Conservation (phyloP, 2,329 filamentous ascomycete species). For the Colletotrichum lupini region DNA sequence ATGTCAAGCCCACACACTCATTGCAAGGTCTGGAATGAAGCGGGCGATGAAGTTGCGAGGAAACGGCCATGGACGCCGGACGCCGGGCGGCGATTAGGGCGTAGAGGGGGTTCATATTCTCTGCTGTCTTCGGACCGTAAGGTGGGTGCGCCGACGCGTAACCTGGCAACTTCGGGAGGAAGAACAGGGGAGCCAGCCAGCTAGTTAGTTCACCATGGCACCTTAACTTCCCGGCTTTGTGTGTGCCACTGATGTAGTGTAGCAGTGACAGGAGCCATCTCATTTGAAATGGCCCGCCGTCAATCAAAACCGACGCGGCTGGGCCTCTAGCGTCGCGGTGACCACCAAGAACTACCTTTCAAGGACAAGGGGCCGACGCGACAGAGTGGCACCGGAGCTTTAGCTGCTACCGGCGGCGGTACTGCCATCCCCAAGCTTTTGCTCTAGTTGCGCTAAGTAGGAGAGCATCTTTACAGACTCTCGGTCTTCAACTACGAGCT, state of each 20-base stretch:
- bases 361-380: conserved; percentile 11
- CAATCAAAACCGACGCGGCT: conserved; percentile 3
- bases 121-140: conserved; percentile 2
- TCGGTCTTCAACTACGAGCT: neutral
- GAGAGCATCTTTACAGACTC: conserved; percentile 1
- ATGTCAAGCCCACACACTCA: neutral
- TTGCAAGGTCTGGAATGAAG: neutral
- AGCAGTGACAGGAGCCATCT: conserved; percentile 7
- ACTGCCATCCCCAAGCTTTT: neutral
- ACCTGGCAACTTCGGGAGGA: neutral
- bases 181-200: neutral
- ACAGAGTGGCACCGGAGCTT: neutral
- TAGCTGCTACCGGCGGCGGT: neutral
- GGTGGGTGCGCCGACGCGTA: neutral
- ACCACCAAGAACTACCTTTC: conserved; percentile 13
- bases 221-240: neutral
- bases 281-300: conserved; percentile 11
- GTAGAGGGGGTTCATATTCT: conserved; percentile 20
- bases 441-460: neutral
- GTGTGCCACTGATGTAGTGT: conserved; percentile 10
- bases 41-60: neutral
- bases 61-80: neutral
- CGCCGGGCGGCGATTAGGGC: neutral
- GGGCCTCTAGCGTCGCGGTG: conserved; percentile 10
- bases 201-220: neutral